Base-by-base conservation (phyloP, 139 green algal genomes). In the Haematococcus lacustris region DNA sequence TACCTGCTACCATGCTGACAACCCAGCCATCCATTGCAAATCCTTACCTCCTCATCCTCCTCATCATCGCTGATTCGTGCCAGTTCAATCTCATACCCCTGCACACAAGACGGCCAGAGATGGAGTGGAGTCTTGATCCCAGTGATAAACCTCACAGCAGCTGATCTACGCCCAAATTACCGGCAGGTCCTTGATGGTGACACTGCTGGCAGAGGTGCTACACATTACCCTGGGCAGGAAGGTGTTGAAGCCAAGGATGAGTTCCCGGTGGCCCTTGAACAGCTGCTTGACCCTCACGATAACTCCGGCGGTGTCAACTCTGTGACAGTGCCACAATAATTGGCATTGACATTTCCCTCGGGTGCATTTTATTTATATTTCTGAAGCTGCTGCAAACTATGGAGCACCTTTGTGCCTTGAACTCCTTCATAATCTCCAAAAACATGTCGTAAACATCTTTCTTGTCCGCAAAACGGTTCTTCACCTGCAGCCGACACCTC, bases 401-500 rank as follows among this genome's bases (percentile, higher is more conserved):
- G n/a, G n/a, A n/a, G n/a, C 70, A 97, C 92, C 78, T 86, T 73
- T 94, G 85, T 1, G 94, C 86, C 76, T 98, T 99, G 88, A 98
- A 98, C 76, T 98, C 89, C 83, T 98, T 98, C 95, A 99, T 99
- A 70, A 98, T 97, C 61, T 98, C 94, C 74, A 99, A 75, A 71
- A 99, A 99, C 6, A 87, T 93, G 71, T 98, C 87, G 77, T 96
- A 96, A 4, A 96, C 88, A 25, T 90, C 80, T 67, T 92, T 94
- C 57, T 89, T 76, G 71, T 96, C 83, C 25, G 87, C 84, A 63
- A 96, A 94, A 4, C 86, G 80, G 43, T 92, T 89, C 78, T 96
- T 94, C 51, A 93, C 84, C 43, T 89, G 59, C 38, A n/a, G n/a
- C n/a, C n/a, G n/a, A n/a, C n/a, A n/a, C n/a, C n/a, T n/a, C n/a